Conservation (phyloP, 306 rosid genomes). For the Cicer bijugum region DNA sequence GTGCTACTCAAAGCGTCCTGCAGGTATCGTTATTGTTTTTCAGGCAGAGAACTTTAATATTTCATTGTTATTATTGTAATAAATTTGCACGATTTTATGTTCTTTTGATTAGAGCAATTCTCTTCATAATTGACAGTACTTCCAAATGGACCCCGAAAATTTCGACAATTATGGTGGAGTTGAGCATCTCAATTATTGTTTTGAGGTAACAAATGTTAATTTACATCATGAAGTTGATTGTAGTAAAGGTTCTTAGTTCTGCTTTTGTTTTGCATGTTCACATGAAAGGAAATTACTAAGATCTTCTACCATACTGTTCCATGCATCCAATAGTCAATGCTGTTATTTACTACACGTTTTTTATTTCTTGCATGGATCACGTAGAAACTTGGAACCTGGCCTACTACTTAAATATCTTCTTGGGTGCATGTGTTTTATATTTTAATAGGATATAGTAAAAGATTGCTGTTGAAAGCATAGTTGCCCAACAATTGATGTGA, state of each 20-base stretch:
- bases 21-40: constrained; percentile 66
- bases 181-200: constrained; percentile 88
- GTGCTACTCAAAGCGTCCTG: constrained; percentile 91
- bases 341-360: constrained; percentile 30
- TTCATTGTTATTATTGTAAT: constrained; percentile 32
- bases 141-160: constrained; percentile 82
- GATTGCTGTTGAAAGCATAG: constrained; percentile 6
- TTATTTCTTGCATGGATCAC: constrained; percentile 3
- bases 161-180: constrained; percentile 85
- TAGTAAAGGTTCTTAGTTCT: constrained; percentile 16
- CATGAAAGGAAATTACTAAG: constrained; percentile 31
- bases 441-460: constrained; percentile 8
- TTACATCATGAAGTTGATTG: constrained; percentile 44
- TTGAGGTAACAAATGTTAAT: constrained; percentile 66
- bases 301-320: constrained; percentile 32
- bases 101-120: constrained; percentile 35
- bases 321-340: constrained; percentile 9
- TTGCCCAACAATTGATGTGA: constrained; percentile 9
- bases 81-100: constrained; percentile 34
- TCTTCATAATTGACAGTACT: constrained; percentile 69
- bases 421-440: constrained; percentile 19
- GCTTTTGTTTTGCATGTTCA: constrained; percentile 22
- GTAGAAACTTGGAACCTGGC: constrained; percentile 6
- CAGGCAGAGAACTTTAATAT: constrained; percentile 6
- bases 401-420: constrained; percentile 15